Evolutionary conservation across 23 red algal genomes (phyloP), one percentile per base, ranked within the genome.

Genomic region (Pyropia yezoensis): DNA sequence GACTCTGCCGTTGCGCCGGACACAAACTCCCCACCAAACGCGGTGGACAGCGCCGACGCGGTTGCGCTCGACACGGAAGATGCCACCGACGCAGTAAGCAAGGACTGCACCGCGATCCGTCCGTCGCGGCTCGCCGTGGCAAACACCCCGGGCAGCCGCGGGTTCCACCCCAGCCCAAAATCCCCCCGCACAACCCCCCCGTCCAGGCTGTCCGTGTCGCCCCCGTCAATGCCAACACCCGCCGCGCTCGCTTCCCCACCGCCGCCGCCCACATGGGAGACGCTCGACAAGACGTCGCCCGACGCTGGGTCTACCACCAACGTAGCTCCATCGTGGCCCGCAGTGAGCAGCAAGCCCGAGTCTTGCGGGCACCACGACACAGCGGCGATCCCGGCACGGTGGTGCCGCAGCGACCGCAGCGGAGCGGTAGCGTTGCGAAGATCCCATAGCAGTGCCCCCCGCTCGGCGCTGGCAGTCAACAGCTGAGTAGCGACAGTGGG

Each of bases 361-460:
- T 96, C 91, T 30, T 96, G 91, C 15, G 77, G 67, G 75, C 91
- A 85, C 91, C 91, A 96, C 28, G 72, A 78, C 9, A 76, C 59
- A 0, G 83, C 72, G n/a, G 60, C 54, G 27, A 96, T 54, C 6
- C 91, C 91, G 16, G 71, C 47, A 14, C 33, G 50, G 49, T 88
- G 76, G 47, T 88, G 79, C 30, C 73, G 39, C 49, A 83, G 74
- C 19, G 82, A 54, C 52, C 79, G 71, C 25, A 89, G 33, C 27
- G 91, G 84, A 14, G 67, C 54, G 22, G 74, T 69, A 50, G 84
- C 66, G 54, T 89, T 84, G 47, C 91, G 66, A 11, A 96, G 61
- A 80, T 96, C 91, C 83, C 83, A 96, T 2, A 96, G 25, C 55
- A 72, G 49, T 23, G 83, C 67, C n/a, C 76, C 69, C 9, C 71